Base-by-base conservation (phyloP, 331 rosid species). In the Dryas integrifolia region DNA sequence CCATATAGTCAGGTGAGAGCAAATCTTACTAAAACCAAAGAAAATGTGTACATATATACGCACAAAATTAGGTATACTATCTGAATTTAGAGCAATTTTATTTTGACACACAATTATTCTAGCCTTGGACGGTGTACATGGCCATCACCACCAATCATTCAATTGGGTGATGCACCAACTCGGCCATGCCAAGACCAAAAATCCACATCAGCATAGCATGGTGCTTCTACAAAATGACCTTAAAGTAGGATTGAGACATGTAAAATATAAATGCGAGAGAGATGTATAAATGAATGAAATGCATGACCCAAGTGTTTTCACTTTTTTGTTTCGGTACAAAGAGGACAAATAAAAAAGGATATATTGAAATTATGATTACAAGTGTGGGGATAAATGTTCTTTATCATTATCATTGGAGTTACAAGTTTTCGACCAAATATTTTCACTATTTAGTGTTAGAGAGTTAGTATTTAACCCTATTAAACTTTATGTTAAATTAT, bases 51-150 rank as follows among this genome's bases (percentile, higher is more conserved):
- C 69, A 44, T 63, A 62, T 70, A 72, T 47, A 13, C 51, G 51
- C 48, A 9, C 35, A 59, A 57, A 59, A 24, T 66, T n/a, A 26
- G 60, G 75, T 64, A 8, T 9, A 47, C 11, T 3, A 24, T 49
- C 2, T 77, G 81, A 63, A 38, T 51, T 6, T 44, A 9, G 6
- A 41, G 59, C 40, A 74, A 51, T 12, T 71, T 71, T 45, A 16
- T 59, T 62, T 67, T 2, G 47, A 3, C 13, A 49, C 41, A 41
- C 58, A 60, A 21, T 50, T 50, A 11, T 52, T 45, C 57, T 50
- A 12, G 21, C 44, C 51, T 8, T 51, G 84, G 78, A 65, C 74
- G 70, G 84, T 50, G 18, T 39, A 13, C 47, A 49, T 58, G 55
- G 46, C 62, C 46, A 55, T 55, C 64, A 5, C 48, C 21, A 62